Evolutionary conservation across 1,139 yeast species (phyloP), one percentile per base, ranked within the genome.

Genomic region (Lodderomyces oxycetoniae): DNA sequence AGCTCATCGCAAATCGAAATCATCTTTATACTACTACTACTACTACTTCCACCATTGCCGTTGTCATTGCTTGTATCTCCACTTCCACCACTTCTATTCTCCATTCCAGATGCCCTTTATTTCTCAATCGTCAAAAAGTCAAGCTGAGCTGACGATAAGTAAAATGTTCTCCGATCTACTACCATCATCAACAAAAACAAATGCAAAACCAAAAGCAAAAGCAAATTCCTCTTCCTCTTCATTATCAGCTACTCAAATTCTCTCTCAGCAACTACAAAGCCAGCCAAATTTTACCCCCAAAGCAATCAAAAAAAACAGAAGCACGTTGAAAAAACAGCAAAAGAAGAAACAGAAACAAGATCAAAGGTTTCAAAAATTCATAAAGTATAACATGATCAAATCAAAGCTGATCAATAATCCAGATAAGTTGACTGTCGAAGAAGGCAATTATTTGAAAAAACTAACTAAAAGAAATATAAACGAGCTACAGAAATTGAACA

Each of bases 321-420:
- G 57, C 49, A 54, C 12, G 62, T 69, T 11, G 11, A 29, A 43
- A 43, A 26, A 41, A 43, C 21, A 65, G 65, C 42, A 52, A 55
- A 30, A 57, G 57, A 33, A 59, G 69, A 24, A 66, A 58, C 43
- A 59, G 61, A 38, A 54, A 57, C 49, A 54, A 14, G 63, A 70
- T 12, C 58, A 60, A 26, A 60, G 63, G 41, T 61, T 78, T 33
- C 62, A 63, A 32, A 71, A 67, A 43, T 49, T 65, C 35, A 79
- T 82, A 12, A 74, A 73, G 44, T 61, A 77, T 40, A 63, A 70
- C 34, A 59, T 76, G 32, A 61, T 77, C 38, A 63, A 70, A 24
- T 52, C 57, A 20, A 46, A 55, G 1, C 6, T 10, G 58, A 23
- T 14, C 27, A 23, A 13, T 4, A n/a, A 19, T 14, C 26, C 17